A percentile compares a stretch with the other conserved stretches of the same genome.
Conservation (phyloP, 2,329 filamentous ascomycete species). For the Knufia petricola region DNA sequence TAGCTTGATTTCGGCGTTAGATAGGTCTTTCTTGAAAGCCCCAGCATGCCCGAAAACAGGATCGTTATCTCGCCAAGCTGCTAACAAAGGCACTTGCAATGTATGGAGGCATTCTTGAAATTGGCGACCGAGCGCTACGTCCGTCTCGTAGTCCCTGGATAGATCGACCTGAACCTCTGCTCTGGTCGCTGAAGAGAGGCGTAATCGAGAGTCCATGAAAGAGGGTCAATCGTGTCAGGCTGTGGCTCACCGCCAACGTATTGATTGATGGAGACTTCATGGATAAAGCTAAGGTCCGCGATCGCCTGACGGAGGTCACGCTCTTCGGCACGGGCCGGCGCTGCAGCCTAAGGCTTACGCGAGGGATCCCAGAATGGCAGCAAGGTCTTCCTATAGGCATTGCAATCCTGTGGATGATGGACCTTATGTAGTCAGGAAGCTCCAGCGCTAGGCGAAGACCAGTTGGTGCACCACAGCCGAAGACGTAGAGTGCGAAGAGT, state of each 20-base stretch:
- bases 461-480: conserved; percentile 53
- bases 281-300: conserved; percentile 27
- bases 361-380: conserved; percentile 44
- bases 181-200: conserved; percentile 42
- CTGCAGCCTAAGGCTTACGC: conserved; percentile 37
- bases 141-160: conserved; percentile 49
- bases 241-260: conserved; percentile 24
- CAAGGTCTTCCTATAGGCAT: conserved; percentile 50
- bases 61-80: conserved; percentile 52
- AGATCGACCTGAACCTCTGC: conserved; percentile 49
- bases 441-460: conserved; percentile 46
- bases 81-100: conserved; percentile 44
- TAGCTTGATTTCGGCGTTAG: conserved; percentile 39
- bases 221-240: conserved; percentile 19
- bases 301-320: conserved; percentile 31
- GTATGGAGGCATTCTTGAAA: conserved; percentile 48
- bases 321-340: conserved; percentile 22
- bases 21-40: conserved; percentile 44
- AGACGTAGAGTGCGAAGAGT: conserved; percentile 48
- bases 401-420: conserved; percentile 54
- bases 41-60: conserved; percentile 43
- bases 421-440: conserved; percentile 39
- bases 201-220: conserved; percentile 42
- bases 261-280: conserved; percentile 30
- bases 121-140: conserved; percentile 43